Percentiles rank a stretch among this genome's conserved stretches.
These are phyloP conservation scores for Daldinia sp. DNA, from an alignment of 2,329 filamentous ascomycete genomes.

Conservation along the genomic window DNA sequence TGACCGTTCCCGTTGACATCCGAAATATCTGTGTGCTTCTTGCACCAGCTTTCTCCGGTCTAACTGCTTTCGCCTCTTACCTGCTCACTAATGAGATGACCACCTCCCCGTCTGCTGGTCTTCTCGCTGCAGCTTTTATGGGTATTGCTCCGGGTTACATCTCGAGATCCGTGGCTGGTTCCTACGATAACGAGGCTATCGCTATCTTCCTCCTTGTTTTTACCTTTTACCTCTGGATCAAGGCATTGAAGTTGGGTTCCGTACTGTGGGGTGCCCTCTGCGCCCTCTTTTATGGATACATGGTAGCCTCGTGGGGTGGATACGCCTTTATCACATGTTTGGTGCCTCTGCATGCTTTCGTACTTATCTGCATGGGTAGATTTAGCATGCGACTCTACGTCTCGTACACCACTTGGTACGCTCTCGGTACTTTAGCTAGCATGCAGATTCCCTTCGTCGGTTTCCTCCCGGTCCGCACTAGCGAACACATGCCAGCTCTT, in stretches of 20 bases:
- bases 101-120: slow-evolving; percentile 90
- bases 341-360: slow-evolving; percentile 91
- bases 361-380: slow-evolving; percentile 94
- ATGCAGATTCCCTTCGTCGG: slow-evolving; percentile 99
- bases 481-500: slow-evolving; percentile 97
- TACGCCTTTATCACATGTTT: slow-evolving; percentile 99
- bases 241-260: slow-evolving; percentile 94
- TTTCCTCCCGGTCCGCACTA: slow-evolving; percentile 94
- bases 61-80: slow-evolving; percentile 93
- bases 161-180: slow-evolving; percentile 94
- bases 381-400: slow-evolving; percentile 96
- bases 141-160: slow-evolving; percentile 98
- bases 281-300: slow-evolving; percentile 98
- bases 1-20: slow-evolving; percentile 95
- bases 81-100: slow-evolving; percentile 98
- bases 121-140: slow-evolving; percentile 95
- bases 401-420: slow-evolving; percentile 98
- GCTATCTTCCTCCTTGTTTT: slow-evolving; percentile 98
- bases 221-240: slow-evolving; percentile 99
- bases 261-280: slow-evolving; percentile 96
- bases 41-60: slow-evolving; percentile 90
- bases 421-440: slow-evolving; percentile 91
- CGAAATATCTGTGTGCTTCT: slow-evolving; percentile 98
- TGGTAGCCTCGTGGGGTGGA: slow-evolving; percentile 99
- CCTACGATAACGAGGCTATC: slow-evolving; percentile 99